Conservation (phyloP, 306 rosid species). For the Arachis stenosperma region DNA sequence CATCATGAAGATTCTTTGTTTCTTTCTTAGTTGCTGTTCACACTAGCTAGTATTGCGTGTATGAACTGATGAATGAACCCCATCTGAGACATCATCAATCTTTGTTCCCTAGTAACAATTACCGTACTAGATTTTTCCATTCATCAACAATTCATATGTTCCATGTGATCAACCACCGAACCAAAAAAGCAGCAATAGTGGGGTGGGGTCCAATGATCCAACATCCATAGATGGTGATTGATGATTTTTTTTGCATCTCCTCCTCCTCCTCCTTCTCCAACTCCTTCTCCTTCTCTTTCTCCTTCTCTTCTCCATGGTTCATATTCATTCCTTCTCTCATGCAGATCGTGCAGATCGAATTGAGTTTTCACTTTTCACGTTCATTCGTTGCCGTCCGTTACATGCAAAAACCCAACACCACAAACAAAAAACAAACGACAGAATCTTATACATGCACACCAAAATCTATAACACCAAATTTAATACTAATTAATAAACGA, state of each 20-base stretch:
- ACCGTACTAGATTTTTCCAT: slow-evolving; percentile 21
- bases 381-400: not conserved
- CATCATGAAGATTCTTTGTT: not conserved
- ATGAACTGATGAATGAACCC: not conserved
- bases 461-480: slow-evolving; percentile 2
- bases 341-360: not conserved
- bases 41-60: too few relatives aligned
- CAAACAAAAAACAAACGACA: not conserved
- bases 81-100: slow-evolving; percentile 11
- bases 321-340: not conserved
- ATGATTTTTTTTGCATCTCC: not conserved
- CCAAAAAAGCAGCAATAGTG: too few relatives aligned
- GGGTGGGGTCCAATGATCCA: slow-evolving; percentile 1
- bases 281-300: not conserved
- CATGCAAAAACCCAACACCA: not conserved
- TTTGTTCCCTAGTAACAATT: slow-evolving; percentile 8
- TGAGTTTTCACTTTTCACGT: not conserved
- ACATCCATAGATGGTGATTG: not conserved
- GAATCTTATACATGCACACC: slow-evolving; percentile 15
- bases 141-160: not conserved
- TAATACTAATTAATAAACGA: not conserved
- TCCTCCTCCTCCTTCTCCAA: too few relatives aligned
- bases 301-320: not conserved
- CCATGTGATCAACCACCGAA: not conserved
- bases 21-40: not conserved